Base-by-base conservation (phyloP, 306 rosid genomes). In the Abrus precatorius region DNA sequence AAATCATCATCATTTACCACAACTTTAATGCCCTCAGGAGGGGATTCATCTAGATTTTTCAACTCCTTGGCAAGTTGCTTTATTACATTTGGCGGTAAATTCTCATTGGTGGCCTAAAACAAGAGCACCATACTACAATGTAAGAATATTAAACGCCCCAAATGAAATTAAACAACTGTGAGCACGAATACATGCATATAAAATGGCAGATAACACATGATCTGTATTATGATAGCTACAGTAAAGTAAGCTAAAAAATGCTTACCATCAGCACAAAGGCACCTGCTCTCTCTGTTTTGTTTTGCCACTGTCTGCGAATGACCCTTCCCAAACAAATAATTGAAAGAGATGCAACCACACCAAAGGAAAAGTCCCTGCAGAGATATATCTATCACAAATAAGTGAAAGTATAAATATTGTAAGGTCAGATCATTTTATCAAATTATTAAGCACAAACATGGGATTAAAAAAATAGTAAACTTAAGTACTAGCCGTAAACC, bases 11-110 rank as follows among this genome's bases (percentile, higher is more conserved):
- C 99, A 60, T 96, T 90, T 8, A 96, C 91, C 2, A 87, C 85
- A 48, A 96, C 99, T 88, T 96, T 93, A 76, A 96, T 96, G 80
- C 99, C 99, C 82, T 96, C 99, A 0, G 99, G 98, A 40, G 99
- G 99, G 78, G 92, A 89, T 77, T 96, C 99, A 14, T 96, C 97
- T 34, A 96, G 99, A 83, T 75, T 92, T 86, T 96, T 96, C 92
- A 96, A 86, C 87, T 96, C 99, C 89, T 96, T 96, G 14, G 94
- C 99, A 80, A 96, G 94, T 92, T 88, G 99, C 87, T 87, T 96
- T 73, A 96, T 90, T 27, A 93, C 99, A 80, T 96, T 96, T 78
- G 99, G 99, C 20, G 99, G 97, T 76, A 96, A 97, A 87, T 96
- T 96, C 84, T 96, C 99, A 79, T 96, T 96, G 3, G 99, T 92